Percentiles rank a stretch among this genome's conserved stretches.
Conservation (phyloP, 2,329 filamentous ascomycete genomes). For the Stemphylium vesicarium region DNA sequence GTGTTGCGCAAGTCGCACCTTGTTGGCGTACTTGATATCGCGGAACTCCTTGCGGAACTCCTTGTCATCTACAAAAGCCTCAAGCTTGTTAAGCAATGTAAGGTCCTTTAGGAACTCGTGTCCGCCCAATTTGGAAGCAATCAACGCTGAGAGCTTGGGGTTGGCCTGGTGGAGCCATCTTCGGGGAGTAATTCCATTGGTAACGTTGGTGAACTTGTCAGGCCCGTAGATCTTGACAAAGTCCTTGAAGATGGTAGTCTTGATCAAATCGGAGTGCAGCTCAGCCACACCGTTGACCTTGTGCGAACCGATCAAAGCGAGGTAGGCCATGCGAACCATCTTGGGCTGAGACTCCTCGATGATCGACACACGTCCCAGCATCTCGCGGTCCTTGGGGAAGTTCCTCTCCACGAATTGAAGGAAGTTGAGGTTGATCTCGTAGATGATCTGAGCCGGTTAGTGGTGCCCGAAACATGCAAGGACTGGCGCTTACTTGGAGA, state of each 20-base stretch:
- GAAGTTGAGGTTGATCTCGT: constrained; percentile 96
- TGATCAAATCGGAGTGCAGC: constrained; percentile 95
- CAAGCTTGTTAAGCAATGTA: constrained; percentile 83
- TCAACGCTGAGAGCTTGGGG: constrained; percentile 86
- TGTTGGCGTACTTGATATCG: constrained; percentile 96
- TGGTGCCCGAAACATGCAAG: background rate
- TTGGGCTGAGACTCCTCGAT: constrained; percentile 97
- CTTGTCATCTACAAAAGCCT: constrained; percentile 83
- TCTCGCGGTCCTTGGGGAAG: constrained; percentile 87
- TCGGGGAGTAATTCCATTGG: constrained; percentile 94
- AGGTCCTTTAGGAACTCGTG: constrained; percentile 89
- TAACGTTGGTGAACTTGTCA: constrained; percentile 98
- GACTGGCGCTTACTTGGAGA: constrained; percentile 62
- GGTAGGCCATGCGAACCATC: constrained; percentile 96
- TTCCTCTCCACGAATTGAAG: constrained; percentile 86
- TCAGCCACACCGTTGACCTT: constrained; percentile 99
- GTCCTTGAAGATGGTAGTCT: constrained; percentile 99
- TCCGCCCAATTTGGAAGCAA: constrained; percentile 85
- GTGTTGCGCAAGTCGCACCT: constrained; percentile 87
- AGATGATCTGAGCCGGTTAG: constrained; percentile 72
- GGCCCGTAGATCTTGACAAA: constrained; percentile 94
- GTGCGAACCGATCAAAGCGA: constrained; percentile 96
- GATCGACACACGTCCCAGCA: constrained; percentile 88
- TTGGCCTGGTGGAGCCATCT: constrained; percentile 98
- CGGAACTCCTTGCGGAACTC: constrained; percentile 93